Evolutionary conservation across 805 yeast genomes (phyloP), one percentile per base, ranked within the genome.

Genomic region (Ogataea kodamae): DNA sequence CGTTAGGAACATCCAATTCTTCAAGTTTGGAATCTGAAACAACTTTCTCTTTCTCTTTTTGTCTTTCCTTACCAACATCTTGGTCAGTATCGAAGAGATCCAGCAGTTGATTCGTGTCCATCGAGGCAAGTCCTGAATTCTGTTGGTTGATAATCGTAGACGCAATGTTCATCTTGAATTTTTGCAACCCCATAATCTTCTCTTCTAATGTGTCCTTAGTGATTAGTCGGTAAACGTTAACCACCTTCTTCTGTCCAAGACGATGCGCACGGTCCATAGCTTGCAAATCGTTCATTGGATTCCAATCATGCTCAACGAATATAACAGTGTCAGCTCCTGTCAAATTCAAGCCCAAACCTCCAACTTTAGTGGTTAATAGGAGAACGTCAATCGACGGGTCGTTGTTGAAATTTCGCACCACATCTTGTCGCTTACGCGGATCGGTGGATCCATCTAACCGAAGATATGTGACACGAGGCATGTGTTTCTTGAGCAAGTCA

Each of bases 211-310:
- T 92, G 48, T 85, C 81, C 54, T 87, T 79, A 6, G 99, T 92
- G 46, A 92, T 89, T 54, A 92, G 72, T 50, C 99, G 70, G 54
- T 92, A 92, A 17, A 92, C 99, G 58, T 92, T 92, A 22, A 92
- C 99, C 12, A 90, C 97, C 57, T 87, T 90, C 68, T 89, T 92
- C 61, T 92, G 99, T 3, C 99, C 99, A 42, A 92, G 70, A 58
- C 99, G 74, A 61, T 92, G 99, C 0, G 98, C 97, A 54, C 99
- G 73, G 59, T 92, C 99, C 99, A 92, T 92, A 0, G 99, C 99
- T 58, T 92, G 99, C 37, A 92, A 68, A 66, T 92, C 99, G 54
- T 87, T 92, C 97, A 94, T 92, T 16, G 99, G 98, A 55, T 92
- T 92, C 99, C 99, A 92, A 59, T 92, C 99, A 53, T 92, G 98